Evolutionary conservation across 768 basidiomycete genomes (phyloP).

Genomic region (Pleurotus eryngii): DNA sequence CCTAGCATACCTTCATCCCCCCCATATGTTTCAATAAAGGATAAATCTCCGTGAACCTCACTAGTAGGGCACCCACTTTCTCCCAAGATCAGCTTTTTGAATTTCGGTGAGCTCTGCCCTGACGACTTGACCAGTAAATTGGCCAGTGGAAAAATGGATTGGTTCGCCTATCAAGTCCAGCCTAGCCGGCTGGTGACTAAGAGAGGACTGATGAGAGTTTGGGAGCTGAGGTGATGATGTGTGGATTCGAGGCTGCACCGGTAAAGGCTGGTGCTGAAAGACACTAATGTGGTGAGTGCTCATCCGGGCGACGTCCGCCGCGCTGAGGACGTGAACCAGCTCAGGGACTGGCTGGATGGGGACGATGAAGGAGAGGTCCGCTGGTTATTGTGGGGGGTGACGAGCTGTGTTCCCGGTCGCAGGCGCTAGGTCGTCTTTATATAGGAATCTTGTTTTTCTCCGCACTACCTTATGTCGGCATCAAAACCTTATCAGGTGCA

Average conservation of each 20-base stretch:
- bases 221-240: background rate
- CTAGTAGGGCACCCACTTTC: slow-evolving; percentile 46
- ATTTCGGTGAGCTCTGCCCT: slow-evolving; percentile 54
- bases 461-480: background rate
- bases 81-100: slow-evolving; percentile 64
- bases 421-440: slow-evolving; percentile 1
- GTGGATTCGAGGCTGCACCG: background rate
- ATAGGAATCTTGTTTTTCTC: background rate
- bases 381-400: background rate
- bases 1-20: slow-evolving; percentile 45
- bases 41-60: slow-evolving; percentile 9
- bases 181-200: slow-evolving; percentile 3
- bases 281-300: slow-evolving; percentile 1
- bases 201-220: background rate
- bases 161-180: slow-evolving; percentile 41
- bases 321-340: background rate
- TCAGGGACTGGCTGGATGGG: background rate
- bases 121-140: slow-evolving; percentile 56
- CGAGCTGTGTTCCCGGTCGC: slow-evolving; percentile 5
- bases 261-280: slow-evolving; percentile 1
- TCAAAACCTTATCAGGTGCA: slow-evolving; percentile 1
- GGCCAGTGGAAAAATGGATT: slow-evolving; percentile 55
- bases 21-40: background rate
- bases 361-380: background rate
- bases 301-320: background rate